Evolutionary conservation across 1,139 yeast genomes (phyloP).

Genomic region (Nakaseomyces glabratus): DNA sequence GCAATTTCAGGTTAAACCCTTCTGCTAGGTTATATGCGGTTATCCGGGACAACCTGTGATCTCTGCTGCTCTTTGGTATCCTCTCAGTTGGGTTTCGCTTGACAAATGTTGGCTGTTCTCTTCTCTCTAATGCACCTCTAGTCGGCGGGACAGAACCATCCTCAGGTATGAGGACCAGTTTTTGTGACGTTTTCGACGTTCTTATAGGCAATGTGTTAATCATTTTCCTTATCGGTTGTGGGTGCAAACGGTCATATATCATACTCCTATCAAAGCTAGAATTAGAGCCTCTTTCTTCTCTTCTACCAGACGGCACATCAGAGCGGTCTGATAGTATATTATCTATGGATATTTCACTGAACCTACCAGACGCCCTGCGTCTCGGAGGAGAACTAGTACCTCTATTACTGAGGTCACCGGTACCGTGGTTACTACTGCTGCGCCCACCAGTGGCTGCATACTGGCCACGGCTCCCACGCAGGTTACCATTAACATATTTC

Average conservation of each 20-base stretch:
- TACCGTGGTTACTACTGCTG: neutral
- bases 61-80: slow-evolving; percentile 35
- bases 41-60: slow-evolving; percentile 66
- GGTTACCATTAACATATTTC: too few relatives aligned
- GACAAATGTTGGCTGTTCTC: slow-evolving; percentile 1
- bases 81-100: slow-evolving; percentile 3
- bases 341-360: slow-evolving; percentile 64
- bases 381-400: slow-evolving; percentile 1
- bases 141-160: slow-evolving; percentile 32
- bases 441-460: neutral
- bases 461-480: neutral
- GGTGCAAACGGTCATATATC: slow-evolving; percentile 13
- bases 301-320: slow-evolving; percentile 64
- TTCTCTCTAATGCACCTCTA: slow-evolving; percentile 3
- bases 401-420: neutral
- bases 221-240: slow-evolving; percentile 38
- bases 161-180: slow-evolving; percentile 78
- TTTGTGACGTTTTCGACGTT: slow-evolving; percentile 78
- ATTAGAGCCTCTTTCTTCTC: slow-evolving; percentile 33
- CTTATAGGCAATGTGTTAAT: slow-evolving; percentile 71
- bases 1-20: slow-evolving; percentile 56
- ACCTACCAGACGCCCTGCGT: slow-evolving; percentile 26
- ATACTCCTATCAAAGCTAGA: slow-evolving; percentile 27
- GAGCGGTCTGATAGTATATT: slow-evolving; percentile 64
- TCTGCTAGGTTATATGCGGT: slow-evolving; percentile 89